Conservation (phyloP, 106 monocot genomes). For the Vanilla planifolia region DNA sequence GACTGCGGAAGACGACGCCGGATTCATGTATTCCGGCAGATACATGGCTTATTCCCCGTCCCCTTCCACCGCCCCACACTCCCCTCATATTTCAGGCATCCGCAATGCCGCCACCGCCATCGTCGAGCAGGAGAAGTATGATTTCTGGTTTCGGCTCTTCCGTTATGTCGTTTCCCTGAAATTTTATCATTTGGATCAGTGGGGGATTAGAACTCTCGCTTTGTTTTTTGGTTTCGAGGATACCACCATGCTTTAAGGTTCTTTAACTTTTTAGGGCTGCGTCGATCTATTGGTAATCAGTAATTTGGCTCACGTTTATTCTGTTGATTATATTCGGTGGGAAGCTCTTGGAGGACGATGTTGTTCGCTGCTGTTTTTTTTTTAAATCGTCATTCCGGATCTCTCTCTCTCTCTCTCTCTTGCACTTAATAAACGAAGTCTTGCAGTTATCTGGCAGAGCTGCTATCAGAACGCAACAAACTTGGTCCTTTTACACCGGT, state of each 20-base stretch:
- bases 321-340: background rate
- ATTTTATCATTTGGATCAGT: background rate
- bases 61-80: constrained; percentile 68
- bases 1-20: too few relatives aligned
- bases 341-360: background rate
- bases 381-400: too few relatives aligned
- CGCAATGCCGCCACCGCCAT: constrained; percentile 43
- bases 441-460: constrained; percentile 22
- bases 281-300: too few relatives aligned
- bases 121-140: constrained; percentile 73
- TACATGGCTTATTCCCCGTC: constrained; percentile 94
- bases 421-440: background rate
- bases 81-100: constrained; percentile 58
- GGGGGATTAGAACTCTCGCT: background rate
- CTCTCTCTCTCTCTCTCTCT: too few relatives aligned
- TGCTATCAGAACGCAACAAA: constrained; percentile 22
- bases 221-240: background rate
- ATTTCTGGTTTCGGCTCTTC: background rate
- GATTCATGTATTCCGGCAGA: constrained; percentile 60
- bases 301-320: background rate
- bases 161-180: background rate
- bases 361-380: background rate
- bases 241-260: too few relatives aligned
- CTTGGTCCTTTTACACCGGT: constrained; percentile 20
- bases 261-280: background rate